A percentile compares a stretch with the other conserved stretches of the same genome.
Conservation (phyloP, 768 basidiomycete genomes). For the Clavulina sp. region DNA sequence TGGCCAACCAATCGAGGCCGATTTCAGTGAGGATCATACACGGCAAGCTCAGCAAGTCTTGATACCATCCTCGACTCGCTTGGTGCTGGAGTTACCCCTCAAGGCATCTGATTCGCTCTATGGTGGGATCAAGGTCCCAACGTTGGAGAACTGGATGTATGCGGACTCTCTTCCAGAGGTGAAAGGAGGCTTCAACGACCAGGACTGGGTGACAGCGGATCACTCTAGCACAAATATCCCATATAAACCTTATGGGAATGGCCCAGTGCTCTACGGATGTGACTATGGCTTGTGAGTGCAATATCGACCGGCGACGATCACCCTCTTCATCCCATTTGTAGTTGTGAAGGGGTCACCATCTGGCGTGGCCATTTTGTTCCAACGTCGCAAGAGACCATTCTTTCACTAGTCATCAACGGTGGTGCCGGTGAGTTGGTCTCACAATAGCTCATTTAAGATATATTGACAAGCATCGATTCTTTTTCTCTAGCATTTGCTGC, state of each 20-base stretch:
- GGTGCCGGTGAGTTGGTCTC: slow-evolving; percentile 43
- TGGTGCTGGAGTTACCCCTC: neutral
- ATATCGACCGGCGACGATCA: neutral
- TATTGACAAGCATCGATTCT: neutral
- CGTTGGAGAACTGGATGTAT: slow-evolving; percentile 53
- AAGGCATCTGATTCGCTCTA: neutral
- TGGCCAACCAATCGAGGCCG: slow-evolving; percentile 19
- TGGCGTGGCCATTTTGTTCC: slow-evolving; percentile 69
- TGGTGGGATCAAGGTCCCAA: slow-evolving; percentile 15
- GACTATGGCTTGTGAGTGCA: slow-evolving; percentile 64
- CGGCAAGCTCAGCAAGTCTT: neutral
- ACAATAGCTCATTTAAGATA: neutral
- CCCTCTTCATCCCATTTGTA: slow-evolving; percentile 16
- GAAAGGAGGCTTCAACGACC: slow-evolving; percentile 37
- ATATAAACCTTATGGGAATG: slow-evolving; percentile 40
- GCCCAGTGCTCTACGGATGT: slow-evolving; percentile 68
- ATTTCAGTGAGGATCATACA: neutral
- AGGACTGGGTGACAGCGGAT: slow-evolving; percentile 45
- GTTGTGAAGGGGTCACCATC: slow-evolving; percentile 67
- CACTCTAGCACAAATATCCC: slow-evolving; percentile 62
- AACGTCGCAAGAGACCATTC: slow-evolving; percentile 37
- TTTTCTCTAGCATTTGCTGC: slow-evolving; percentile 49
- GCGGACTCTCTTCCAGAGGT: slow-evolving; percentile 62
- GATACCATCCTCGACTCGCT: neutral
- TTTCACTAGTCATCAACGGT: slow-evolving; percentile 66